Percentiles rank a stretch among this genome's conserved stretches.
These are phyloP conservation scores for Eucommia ulmoides DNA, from an alignment of 257 asterid species.

Conservation along the genomic window DNA sequence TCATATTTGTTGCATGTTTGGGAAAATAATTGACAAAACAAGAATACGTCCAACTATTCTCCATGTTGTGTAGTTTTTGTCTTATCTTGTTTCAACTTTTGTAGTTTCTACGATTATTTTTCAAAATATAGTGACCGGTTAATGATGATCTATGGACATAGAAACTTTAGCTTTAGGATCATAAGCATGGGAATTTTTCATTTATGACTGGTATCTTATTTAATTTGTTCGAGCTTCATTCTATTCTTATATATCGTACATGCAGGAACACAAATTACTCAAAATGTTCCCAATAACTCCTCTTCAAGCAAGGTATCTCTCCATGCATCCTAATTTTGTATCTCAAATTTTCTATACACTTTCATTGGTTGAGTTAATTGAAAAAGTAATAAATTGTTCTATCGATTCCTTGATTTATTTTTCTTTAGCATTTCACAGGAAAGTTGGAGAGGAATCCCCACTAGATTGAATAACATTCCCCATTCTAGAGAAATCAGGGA, in stretches of 20 bases:
- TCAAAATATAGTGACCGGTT: no score
- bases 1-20: neutral
- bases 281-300: slow-evolving; percentile 22
- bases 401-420: slow-evolving; percentile 9
- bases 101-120: no score
- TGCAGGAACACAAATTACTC: slow-evolving; percentile 28
- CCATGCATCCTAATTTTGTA: slow-evolving; percentile 2
- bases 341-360: slow-evolving; percentile 6
- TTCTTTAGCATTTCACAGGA: slow-evolving; percentile 35
- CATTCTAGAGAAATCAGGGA: slow-evolving; percentile 93
- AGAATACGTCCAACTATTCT: no score
- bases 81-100: no score
- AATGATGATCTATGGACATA: no score
- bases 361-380: neutral
- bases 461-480: slow-evolving; percentile 87
- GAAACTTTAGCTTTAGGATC: no score
- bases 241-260: slow-evolving; percentile 5
- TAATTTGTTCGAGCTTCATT: slow-evolving; percentile 15
- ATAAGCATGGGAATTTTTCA: no score
- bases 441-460: slow-evolving; percentile 90
- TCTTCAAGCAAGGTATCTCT: slow-evolving; percentile 39
- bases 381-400: slow-evolving; percentile 8
- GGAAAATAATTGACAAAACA: neutral
- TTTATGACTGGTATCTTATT: no score
- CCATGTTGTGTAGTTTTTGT: no score